A percentile compares a stretch with the other conserved stretches of the same genome.
Evolutionary conservation across 2,329 filamentous ascomycete genomes (phyloP).

Genomic region (Phialemonium atrogriseum): DNA sequence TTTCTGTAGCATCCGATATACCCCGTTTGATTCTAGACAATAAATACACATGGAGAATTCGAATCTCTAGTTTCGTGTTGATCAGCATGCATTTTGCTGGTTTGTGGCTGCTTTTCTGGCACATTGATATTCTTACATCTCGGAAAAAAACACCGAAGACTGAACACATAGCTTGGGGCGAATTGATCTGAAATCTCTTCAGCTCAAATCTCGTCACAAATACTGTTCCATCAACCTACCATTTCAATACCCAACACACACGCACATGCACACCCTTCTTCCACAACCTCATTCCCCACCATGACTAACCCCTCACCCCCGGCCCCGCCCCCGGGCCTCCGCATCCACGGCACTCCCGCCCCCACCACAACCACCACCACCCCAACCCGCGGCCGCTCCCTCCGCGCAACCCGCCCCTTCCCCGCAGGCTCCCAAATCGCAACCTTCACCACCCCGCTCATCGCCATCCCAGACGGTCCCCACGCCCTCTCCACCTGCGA

Average conservation of each 20-base stretch:
- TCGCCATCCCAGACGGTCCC: constrained; percentile 39
- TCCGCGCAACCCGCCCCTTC: constrained; percentile 34
- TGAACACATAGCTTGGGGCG: too few relatives aligned
- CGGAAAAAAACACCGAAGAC: too few relatives aligned
- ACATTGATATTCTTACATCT: too few relatives aligned
- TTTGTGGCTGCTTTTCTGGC: too few relatives aligned
- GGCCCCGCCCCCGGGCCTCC: constrained; percentile 2
- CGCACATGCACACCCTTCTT: not conserved
- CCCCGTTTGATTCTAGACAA: too few relatives aligned
- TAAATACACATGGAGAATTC: too few relatives aligned
- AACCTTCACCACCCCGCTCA: constrained; percentile 31
- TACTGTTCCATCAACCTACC: not conserved
- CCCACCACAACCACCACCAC: too few relatives aligned
- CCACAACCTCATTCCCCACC: not conserved
- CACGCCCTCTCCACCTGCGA: constrained; percentile 36
- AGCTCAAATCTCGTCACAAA: too few relatives aligned
- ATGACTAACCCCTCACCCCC: constrained; percentile 27
- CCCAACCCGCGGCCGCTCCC: constrained; percentile 28
- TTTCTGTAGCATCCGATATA: too few relatives aligned
- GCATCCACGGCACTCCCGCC: constrained; percentile 1
- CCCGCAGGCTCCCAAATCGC: constrained; percentile 36
- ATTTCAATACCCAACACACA: not conserved
- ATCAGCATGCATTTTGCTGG: too few relatives aligned
- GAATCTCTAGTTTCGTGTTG: too few relatives aligned
- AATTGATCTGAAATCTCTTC: too few relatives aligned